Percentiles rank a stretch among this genome's conserved stretches.
These are phyloP conservation scores for Geotrichum europaeum DNA, from an alignment of 1,139 yeast species.

Conservation along the genomic window DNA sequence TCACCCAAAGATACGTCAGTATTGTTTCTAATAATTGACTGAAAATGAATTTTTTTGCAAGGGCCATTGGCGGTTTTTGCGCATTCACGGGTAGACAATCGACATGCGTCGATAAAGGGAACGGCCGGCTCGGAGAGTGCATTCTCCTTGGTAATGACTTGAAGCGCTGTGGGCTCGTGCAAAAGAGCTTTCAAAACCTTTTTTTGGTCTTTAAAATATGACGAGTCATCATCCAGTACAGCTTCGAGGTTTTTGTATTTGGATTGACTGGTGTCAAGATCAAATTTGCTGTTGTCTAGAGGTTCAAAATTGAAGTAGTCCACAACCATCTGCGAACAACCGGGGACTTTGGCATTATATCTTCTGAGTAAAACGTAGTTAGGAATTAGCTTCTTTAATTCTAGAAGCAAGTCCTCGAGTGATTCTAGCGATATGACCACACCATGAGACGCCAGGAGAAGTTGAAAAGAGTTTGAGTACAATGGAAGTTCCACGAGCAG, in stretches of 20 bases:
- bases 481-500: conserved; percentile 8
- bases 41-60: conserved; percentile 33
- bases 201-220: background rate
- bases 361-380: conserved; percentile 7
- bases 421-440: background rate
- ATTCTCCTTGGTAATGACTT: conserved; percentile 3
- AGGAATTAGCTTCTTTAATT: conserved; percentile 4
- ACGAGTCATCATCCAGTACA: background rate
- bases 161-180: conserved; percentile 2
- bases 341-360: background rate
- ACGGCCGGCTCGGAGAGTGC: conserved; percentile 8
- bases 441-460: background rate
- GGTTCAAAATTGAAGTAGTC: conserved; percentile 9
- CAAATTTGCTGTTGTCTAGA: background rate
- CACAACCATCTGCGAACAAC: conserved; percentile 1
- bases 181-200: conserved; percentile 2
- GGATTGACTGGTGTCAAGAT: background rate
- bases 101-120: conserved; percentile 12
- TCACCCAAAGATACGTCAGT: conserved; percentile 78
- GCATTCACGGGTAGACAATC: conserved; percentile 9
- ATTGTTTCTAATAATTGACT: conserved; percentile 32
- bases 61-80: conserved; percentile 25
- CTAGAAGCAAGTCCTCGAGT: background rate
- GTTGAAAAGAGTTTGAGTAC: conserved; percentile 3
- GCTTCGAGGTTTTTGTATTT: background rate